A percentile compares a stretch with the other conserved stretches of the same genome.
phyloP scores from a whole-genome alignment of 2,329 filamentous ascomycete genomes.

The Microdochium bolleyi region DNA sequence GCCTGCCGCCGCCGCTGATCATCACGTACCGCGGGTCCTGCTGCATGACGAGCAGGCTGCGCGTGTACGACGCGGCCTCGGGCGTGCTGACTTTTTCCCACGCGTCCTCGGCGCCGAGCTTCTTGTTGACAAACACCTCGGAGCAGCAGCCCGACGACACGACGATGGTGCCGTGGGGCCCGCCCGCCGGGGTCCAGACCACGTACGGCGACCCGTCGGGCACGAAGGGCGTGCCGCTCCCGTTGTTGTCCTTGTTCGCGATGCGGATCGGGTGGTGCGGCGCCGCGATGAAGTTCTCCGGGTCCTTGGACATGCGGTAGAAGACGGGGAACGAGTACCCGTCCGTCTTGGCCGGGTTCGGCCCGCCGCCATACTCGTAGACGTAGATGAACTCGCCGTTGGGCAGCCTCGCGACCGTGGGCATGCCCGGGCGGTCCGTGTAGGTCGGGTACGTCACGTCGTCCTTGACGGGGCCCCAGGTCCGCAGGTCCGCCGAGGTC shows the following conservation, averaged over 20 bases:
- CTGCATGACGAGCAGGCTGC: conserved; percentile 15
- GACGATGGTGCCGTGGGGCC: conserved; percentile 20
- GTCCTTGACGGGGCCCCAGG: conserved; percentile 50
- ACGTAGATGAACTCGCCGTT: conserved; percentile 53
- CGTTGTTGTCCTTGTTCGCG: conserved; percentile 8
- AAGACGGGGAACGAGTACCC: conserved; percentile 19
- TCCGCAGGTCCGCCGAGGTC: conserved; percentile 46
- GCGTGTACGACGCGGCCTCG: conserved; percentile 16
- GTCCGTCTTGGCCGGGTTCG: conserved; percentile 7
- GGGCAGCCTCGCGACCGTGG: conserved; percentile 45
- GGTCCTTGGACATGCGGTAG: conserved; percentile 21
- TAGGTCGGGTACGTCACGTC: conserved; percentile 48
- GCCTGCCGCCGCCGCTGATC: conserved; percentile 26
- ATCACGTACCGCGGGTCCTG: conserved; percentile 15
- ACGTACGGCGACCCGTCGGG: conserved; percentile 23
- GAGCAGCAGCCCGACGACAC: conserved; percentile 21
- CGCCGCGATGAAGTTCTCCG: conserved; percentile 15
- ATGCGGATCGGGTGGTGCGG: conserved; percentile 11
- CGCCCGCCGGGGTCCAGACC: conserved; percentile 22
- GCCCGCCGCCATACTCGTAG: conserved; percentile 24
- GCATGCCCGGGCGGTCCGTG: conserved; percentile 25
- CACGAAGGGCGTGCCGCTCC: conserved; percentile 2
- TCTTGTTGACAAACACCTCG: conserved; percentile 19
- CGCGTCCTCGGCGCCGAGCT: conserved; percentile 17
- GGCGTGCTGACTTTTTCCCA: conserved; percentile 17